phyloP scores from a whole-genome alignment of 768 basidiomycete species.

The Dictyophora rubrovolvata region DNA sequence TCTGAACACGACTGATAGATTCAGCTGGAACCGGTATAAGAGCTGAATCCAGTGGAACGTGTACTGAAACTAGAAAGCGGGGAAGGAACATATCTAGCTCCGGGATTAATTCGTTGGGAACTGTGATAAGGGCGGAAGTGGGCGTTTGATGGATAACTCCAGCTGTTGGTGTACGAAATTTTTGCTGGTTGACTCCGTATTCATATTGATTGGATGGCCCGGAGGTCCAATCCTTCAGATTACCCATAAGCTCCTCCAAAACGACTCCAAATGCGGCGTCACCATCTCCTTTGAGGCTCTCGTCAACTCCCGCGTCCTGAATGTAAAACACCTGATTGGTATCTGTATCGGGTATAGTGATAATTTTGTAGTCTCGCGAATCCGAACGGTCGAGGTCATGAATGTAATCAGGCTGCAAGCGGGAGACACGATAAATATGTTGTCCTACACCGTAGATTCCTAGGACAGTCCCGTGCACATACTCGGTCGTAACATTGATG shows the following conservation, averaged over 20 bases:
- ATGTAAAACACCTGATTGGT: slow-evolving; percentile 20
- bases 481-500: neutral
- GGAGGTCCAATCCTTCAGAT: neutral
- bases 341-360: neutral
- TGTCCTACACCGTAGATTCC: neutral
- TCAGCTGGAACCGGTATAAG: slow-evolving; percentile 50
- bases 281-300: slow-evolving; percentile 1
- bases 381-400: neutral
- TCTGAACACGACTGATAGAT: slow-evolving; percentile 44
- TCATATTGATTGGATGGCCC: too few species aligned
- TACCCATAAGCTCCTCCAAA: slow-evolving; percentile 5
- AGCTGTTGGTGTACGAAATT: neutral
- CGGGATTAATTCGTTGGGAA: slow-evolving; percentile 16
- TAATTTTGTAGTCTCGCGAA: neutral
- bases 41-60: slow-evolving; percentile 33
- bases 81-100: slow-evolving; percentile 56
- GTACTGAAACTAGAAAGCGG: slow-evolving; percentile 59
- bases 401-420: neutral
- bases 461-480: neutral
- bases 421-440: neutral
- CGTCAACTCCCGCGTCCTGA: slow-evolving; percentile 25
- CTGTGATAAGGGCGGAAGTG: slow-evolving; percentile 18
- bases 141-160: slow-evolving; percentile 14
- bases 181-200: neutral
- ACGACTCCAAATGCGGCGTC: slow-evolving; percentile 4